These are phyloP conservation scores for Cladosporium halotolerans DNA, from an alignment of 2,329 filamentous ascomycete genomes.

Conservation along the genomic window DNA sequence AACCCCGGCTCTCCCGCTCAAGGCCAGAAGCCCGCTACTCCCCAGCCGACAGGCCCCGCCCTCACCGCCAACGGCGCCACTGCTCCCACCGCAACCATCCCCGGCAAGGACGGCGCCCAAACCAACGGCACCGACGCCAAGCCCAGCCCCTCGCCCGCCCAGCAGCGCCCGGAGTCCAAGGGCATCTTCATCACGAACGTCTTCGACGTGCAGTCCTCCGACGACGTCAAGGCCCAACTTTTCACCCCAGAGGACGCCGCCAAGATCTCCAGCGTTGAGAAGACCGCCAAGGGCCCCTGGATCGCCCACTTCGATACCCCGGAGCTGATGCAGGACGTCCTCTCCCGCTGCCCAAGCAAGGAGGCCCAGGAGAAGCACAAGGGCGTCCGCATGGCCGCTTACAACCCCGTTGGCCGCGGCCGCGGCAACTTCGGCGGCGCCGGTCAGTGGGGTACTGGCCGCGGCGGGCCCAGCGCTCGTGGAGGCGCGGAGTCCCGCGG, in stretches of 20 bases:
- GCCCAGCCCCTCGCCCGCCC: conserved; percentile 32
- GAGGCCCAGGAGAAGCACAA: conserved; percentile 57
- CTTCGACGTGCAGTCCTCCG: conserved; percentile 67
- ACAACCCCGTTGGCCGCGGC: conserved; percentile 52
- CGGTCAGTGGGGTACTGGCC: conserved; percentile 57
- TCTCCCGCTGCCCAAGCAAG: conserved; percentile 70
- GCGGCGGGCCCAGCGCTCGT: conserved; percentile 53
- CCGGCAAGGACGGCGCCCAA: conserved; percentile 29
- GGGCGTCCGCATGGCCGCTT: conserved; percentile 38
- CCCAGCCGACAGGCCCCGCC: conserved; percentile 35
- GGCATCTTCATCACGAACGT: conserved; percentile 84
- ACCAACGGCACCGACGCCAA: conserved; percentile 46
- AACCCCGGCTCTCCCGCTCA: conserved; percentile 15
- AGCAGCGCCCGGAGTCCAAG: conserved; percentile 54
- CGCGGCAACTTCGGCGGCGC: conserved; percentile 42
- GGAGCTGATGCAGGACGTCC: conserved; percentile 74
- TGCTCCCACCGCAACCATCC: conserved; percentile 23
- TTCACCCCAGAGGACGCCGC: conserved; percentile 76
- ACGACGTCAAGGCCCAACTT: conserved; percentile 67
- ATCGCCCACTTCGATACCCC: conserved; percentile 76
- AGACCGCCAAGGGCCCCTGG: conserved; percentile 73
- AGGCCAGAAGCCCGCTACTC: conserved; percentile 45
- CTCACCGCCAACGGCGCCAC: conserved; percentile 25
- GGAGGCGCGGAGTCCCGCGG: conserved; percentile 47
- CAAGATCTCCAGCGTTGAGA: conserved; percentile 65